Evolutionary conservation across 345 rosid genomes (phyloP).

Genomic region (Cardamine occulta): DNA sequence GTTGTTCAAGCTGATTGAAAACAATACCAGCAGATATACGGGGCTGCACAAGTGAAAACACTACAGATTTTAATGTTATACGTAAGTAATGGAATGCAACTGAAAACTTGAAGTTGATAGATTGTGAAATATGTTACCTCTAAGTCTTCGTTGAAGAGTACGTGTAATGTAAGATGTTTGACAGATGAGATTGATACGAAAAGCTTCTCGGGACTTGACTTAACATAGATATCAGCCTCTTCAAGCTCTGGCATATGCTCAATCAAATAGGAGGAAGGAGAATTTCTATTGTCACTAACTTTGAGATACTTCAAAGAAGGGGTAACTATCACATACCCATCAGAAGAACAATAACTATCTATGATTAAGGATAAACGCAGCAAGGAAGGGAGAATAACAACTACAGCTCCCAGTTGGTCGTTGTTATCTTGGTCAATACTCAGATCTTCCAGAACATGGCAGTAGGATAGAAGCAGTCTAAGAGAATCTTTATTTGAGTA

Average conservation of each 20-base stretch:
- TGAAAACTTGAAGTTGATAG: neutral
- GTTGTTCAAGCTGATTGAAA: too few relatives aligned
- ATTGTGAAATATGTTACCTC: neutral
- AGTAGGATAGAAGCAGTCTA: neutral
- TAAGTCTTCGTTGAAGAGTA: neutral
- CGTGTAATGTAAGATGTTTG: neutral
- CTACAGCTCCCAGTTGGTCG: neutral
- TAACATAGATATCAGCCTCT: neutral
- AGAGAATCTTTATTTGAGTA: neutral
- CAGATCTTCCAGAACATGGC: neutral
- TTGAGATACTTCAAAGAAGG: neutral
- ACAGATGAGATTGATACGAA: neutral
- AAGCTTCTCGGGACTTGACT: neutral
- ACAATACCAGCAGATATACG: too few relatives aligned
- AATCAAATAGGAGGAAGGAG: neutral
- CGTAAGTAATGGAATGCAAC: neutral
- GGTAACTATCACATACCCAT: conserved; percentile 4
- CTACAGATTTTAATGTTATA: neutral
- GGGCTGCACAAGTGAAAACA: too few relatives aligned
- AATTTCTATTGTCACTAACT: too few relatives aligned
- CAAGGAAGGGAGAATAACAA: neutral
- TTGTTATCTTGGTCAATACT: neutral
- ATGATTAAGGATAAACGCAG: neutral
- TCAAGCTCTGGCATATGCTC: neutral
- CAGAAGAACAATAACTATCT: neutral